These are phyloP conservation scores for Periconia macrospinosa DNA, from an alignment of 2,329 filamentous ascomycete genomes.

Conservation along the genomic window DNA sequence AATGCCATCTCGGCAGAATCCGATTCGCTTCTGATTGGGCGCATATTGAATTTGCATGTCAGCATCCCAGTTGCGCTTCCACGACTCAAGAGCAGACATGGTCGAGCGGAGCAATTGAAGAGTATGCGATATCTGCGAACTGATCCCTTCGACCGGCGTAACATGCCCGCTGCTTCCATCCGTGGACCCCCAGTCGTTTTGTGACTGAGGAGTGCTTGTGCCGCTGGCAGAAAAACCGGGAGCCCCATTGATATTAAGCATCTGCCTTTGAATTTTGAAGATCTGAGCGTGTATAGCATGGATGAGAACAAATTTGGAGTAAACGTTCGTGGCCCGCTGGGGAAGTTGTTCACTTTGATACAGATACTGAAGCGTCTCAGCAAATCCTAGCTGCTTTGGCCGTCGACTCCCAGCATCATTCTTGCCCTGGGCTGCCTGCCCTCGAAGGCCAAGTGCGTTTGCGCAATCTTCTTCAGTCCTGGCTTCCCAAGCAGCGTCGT, in stretches of 20 bases:
- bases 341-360: slow-evolving; percentile 63
- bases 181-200: slow-evolving; percentile 61
- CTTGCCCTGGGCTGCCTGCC: slow-evolving; percentile 56
- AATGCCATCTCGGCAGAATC: slow-evolving; percentile 71
- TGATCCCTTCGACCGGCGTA: slow-evolving; percentile 48
- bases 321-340: slow-evolving; percentile 68
- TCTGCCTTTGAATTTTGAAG: slow-evolving; percentile 54
- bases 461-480: slow-evolving; percentile 61
- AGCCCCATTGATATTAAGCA: slow-evolving; percentile 18
- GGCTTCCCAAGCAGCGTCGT: slow-evolving; percentile 76
- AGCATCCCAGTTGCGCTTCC: slow-evolving; percentile 71
- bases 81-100: slow-evolving; percentile 65
- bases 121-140: slow-evolving; percentile 50
- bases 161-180: slow-evolving; percentile 43
- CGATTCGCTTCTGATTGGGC: slow-evolving; percentile 61
- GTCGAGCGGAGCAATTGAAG: slow-evolving; percentile 53
- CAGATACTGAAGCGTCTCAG: slow-evolving; percentile 63
- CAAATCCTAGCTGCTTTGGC: slow-evolving; percentile 66
- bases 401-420: slow-evolving; percentile 67
- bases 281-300: slow-evolving; percentile 69
- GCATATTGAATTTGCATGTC: slow-evolving; percentile 72
- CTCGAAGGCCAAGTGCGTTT: slow-evolving; percentile 65
- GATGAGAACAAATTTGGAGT: slow-evolving; percentile 73
- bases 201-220: slow-evolving; percentile 60
- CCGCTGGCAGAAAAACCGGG: slow-evolving; percentile 44